These are phyloP conservation scores for Groenewaldozyma auringiensis DNA, from an alignment of 1,139 yeast genomes.

Conservation along the genomic window DNA sequence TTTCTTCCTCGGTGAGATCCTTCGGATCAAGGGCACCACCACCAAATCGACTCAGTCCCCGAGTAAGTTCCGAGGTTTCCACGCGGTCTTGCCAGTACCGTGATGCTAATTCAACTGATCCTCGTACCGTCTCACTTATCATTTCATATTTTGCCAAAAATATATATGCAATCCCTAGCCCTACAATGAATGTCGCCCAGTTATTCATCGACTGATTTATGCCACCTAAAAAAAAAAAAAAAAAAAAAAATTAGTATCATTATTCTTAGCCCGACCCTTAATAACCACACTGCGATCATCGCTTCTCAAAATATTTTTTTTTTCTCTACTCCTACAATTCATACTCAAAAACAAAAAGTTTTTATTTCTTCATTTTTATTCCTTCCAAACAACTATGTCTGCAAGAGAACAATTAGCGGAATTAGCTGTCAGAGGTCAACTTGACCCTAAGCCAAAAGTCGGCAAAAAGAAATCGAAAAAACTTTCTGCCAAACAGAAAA, in stretches of 20 bases:
- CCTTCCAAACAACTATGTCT: slow-evolving; percentile 13
- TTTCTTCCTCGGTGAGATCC: slow-evolving; percentile 20
- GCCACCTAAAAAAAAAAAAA: too few relatives aligned
- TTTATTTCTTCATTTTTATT: too few relatives aligned
- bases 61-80: not conserved
- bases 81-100: slow-evolving; percentile 1
- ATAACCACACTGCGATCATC: too few relatives aligned
- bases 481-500: slow-evolving; percentile 21
- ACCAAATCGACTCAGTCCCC: not conserved
- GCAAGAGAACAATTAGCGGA: slow-evolving; percentile 26
- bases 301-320: too few relatives aligned
- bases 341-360: too few relatives aligned
- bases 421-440: slow-evolving; percentile 23
- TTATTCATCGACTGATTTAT: not conserved
- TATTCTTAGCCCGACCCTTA: too few relatives aligned
- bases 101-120: slow-evolving; percentile 30
- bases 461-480: slow-evolving; percentile 11
- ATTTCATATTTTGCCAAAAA: slow-evolving; percentile 10
- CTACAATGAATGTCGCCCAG: slow-evolving; percentile 7
- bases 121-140: slow-evolving; percentile 30
- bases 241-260: too few relatives aligned
- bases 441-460: slow-evolving; percentile 13
- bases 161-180: slow-evolving; percentile 10
- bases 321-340: too few relatives aligned
- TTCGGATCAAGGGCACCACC: not conserved